Percentiles rank a stretch among this genome's conserved stretches.
Evolutionary conservation across 805 yeast species (phyloP).

Genomic region (Candida piceae): DNA sequence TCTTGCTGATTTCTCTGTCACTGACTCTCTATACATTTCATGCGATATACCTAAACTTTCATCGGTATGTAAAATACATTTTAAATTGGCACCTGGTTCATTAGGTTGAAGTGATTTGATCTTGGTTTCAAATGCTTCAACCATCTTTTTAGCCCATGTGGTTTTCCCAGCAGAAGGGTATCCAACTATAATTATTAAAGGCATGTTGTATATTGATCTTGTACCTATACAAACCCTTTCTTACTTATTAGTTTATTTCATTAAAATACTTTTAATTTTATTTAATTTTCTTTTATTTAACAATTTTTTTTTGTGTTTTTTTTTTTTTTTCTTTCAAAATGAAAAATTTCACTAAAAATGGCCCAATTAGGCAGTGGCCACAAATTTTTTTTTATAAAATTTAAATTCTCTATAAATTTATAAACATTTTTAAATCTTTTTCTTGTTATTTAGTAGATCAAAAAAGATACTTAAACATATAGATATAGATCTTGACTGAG

Average conservation of each 20-base stretch:
- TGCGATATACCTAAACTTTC: slow-evolving; percentile 70
- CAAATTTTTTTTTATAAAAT: too few species aligned
- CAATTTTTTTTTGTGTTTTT: not conserved
- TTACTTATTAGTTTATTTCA: too few species aligned
- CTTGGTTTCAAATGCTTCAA: slow-evolving; percentile 39
- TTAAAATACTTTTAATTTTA: too few species aligned
- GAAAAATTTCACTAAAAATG: not conserved
- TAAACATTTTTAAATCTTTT: too few species aligned
- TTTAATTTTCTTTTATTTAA: too few species aligned
- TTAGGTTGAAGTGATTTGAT: slow-evolving; percentile 36
- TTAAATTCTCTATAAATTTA: too few species aligned
- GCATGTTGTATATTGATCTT: slow-evolving; percentile 60
- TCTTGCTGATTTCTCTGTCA: slow-evolving; percentile 73
- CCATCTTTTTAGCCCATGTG: slow-evolving; percentile 58
- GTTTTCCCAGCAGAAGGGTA: slow-evolving; percentile 84
- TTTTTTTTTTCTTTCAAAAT: not conserved
- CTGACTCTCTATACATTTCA: slow-evolving; percentile 63
- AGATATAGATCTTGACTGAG: too few species aligned
- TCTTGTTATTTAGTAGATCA: too few species aligned
- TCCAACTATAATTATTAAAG: slow-evolving; percentile 78
- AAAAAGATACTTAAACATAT: too few species aligned
- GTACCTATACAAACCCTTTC: too few species aligned
- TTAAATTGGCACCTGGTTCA: slow-evolving; percentile 49
- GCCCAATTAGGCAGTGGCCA: too few species aligned
- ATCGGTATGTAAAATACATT: slow-evolving; percentile 70